Evolutionary conservation across 2,329 filamentous ascomycete genomes (phyloP), one percentile per base, ranked within the genome.

Genomic region (Cladophialophora yegresii): DNA sequence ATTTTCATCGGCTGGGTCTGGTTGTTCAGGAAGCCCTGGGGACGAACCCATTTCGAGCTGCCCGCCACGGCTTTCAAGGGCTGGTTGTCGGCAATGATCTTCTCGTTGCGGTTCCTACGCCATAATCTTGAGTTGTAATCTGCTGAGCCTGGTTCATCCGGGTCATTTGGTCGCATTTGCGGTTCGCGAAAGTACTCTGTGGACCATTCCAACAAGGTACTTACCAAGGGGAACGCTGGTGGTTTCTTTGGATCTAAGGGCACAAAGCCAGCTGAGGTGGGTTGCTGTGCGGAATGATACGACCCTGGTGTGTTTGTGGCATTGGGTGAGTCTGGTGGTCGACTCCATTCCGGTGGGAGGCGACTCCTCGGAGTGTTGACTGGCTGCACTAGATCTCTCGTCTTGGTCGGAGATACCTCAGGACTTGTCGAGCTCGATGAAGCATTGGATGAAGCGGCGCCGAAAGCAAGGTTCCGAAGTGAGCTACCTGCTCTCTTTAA

Each of bases 111-210:
- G 62, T 92, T 90, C 67, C 95, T 85, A 68, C 93, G 85, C 95
- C 95, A 99, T 2, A 99, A 81, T 16, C 95, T 87, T 74, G 95
- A 89, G 72, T 99, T 99, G 78, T 98, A 99, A 76, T 98, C 93
- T 16, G 91, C 91, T 73, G 92, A 97, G 36, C 95, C 95, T 13
- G 95, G 95, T 74, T 99, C 95, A 72, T 99, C 95, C 26, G 93
- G 91, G 75, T 99, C 95, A 63, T 90, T 93, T 2, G 92, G 89
- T 74, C 95, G 96, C 95, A 99, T 98, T 77, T 99, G 95, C 33
- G 95, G 95, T 76, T 98, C 93, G 32, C 93, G 91, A 83, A 98
- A 99, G 76, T 99, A 98, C 76, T 93, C 93, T 51, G 95, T 92
- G 3, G 93, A 96, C 93, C 93, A 99, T 68, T 96, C 91, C 67